These are phyloP conservation scores for Fusarium miscanthi DNA, from an alignment of 2,329 filamentous ascomycete species.

Conservation along the genomic window DNA sequence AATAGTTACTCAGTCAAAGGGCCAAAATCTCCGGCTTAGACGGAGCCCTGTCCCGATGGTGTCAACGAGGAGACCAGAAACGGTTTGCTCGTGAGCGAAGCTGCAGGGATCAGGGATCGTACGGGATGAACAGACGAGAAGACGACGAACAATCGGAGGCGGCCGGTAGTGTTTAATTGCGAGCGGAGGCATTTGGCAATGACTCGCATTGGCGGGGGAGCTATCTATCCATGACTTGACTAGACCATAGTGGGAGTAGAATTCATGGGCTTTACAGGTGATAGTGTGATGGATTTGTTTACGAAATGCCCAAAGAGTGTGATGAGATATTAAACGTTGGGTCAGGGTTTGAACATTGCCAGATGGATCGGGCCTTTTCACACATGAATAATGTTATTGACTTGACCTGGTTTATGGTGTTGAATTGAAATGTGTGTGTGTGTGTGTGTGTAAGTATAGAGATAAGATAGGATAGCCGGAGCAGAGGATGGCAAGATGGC, in stretches of 20 bases:
- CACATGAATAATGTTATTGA: not conserved
- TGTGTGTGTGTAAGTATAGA: conserved; percentile 4
- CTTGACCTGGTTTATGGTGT: not conserved
- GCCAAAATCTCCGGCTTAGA: conserved; percentile 29
- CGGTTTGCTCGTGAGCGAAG: conserved; percentile 1
- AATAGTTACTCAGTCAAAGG: conserved; percentile 7
- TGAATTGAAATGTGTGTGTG: not conserved
- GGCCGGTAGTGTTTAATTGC: conserved; percentile 33
- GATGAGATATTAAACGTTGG: conserved; percentile 6
- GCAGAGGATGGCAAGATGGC: conserved; percentile 3
- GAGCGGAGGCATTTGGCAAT: conserved; percentile 34
- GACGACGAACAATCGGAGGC: conserved; percentile 31
- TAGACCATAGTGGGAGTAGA: conserved; percentile 27
- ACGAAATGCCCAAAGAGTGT: conserved; percentile 5
- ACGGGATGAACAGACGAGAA: conserved; percentile 21
- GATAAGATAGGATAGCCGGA: conserved; percentile 6
- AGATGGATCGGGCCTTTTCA: conserved; percentile 1
- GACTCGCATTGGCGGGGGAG: conserved; percentile 45
- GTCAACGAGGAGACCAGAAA: not conserved
- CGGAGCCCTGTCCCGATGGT: conserved; percentile 13
- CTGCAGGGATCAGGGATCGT: conserved; percentile 32
- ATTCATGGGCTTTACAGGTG: conserved; percentile 11
- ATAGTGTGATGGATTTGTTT: conserved; percentile 4
- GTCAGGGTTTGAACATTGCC: not conserved
- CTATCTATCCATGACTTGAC: conserved; percentile 27